Evolutionary conservation across 2,329 filamentous ascomycete species (phyloP).

Genomic region (Fusarium fujikuroi): DNA sequence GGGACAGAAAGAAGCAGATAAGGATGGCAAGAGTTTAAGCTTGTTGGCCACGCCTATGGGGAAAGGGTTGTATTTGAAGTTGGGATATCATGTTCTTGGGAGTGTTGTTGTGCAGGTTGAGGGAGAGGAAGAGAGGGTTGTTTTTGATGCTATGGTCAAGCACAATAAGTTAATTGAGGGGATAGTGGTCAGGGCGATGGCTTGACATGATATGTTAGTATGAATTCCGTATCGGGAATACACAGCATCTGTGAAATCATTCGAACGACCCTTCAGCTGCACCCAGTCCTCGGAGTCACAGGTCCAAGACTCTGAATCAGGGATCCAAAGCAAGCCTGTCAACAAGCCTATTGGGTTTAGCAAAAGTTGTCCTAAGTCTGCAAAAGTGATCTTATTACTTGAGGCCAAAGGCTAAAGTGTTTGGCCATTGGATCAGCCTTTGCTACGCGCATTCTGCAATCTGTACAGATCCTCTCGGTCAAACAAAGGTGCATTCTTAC

Average conservation of each 20-base stretch:
- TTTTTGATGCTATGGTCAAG: background rate
- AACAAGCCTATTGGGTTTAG: background rate
- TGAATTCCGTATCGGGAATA: background rate
- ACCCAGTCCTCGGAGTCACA: background rate
- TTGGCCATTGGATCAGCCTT: background rate
- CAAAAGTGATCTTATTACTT: background rate
- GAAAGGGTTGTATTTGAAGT: background rate
- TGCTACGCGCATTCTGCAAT: background rate
- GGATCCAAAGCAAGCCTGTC: background rate
- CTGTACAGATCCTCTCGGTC: background rate
- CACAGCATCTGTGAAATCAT: rapidly evolving
- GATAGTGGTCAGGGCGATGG: no score
- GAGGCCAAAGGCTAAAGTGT: background rate
- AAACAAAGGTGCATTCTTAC: background rate
- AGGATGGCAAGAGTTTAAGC: background rate
- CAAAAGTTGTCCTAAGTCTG: background rate
- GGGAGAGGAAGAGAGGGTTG: constrained; percentile 5
- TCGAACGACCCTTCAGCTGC: rapidly evolving
- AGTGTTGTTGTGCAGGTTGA: background rate
- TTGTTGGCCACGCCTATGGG: background rate
- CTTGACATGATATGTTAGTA: background rate
- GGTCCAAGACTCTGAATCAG: background rate
- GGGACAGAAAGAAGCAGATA: background rate
- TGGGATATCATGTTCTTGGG: background rate
- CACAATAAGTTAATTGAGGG: background rate